A percentile compares a stretch with the other conserved stretches of the same genome.
phyloP scores from a whole-genome alignment of 2,329 filamentous ascomycete genomes.

The Phoma sp. region DNA sequence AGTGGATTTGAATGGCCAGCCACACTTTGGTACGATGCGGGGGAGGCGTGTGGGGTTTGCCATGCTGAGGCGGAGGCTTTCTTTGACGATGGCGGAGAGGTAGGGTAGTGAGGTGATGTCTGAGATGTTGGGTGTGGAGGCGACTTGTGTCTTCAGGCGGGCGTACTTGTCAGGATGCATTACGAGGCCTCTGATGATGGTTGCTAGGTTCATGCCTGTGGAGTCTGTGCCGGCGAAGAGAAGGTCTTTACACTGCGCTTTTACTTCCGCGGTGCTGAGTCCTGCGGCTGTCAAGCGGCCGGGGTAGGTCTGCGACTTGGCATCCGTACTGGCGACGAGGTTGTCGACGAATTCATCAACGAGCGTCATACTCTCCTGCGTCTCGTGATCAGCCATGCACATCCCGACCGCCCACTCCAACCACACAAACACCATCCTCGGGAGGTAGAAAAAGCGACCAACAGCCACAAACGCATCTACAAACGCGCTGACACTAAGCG shows the following conservation, averaged over 20 bases:
- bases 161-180: conserved; percentile 30
- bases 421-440: conserved; percentile 51
- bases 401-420: conserved; percentile 50
- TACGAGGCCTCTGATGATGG: conserved; percentile 27
- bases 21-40: conserved; percentile 36
- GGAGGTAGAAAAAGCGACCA: conserved; percentile 63
- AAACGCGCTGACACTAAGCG: conserved; percentile 56
- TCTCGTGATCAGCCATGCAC: conserved; percentile 44
- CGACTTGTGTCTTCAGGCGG: conserved; percentile 27
- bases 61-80: conserved; percentile 55
- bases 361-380: conserved; percentile 44
- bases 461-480: conserved; percentile 64
- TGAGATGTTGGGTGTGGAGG: too few relatives aligned
- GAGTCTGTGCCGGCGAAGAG: conserved; percentile 43
- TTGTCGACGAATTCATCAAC: conserved; percentile 55
- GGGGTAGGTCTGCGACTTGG: conserved; percentile 55
- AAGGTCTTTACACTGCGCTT: conserved; percentile 62
- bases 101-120: conserved; percentile 50
- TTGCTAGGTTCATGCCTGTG: conserved; percentile 39
- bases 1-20: conserved; percentile 36
- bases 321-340: conserved; percentile 47
- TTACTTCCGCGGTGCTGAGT: conserved; percentile 54
- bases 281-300: conserved; percentile 56
- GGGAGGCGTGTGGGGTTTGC: conserved; percentile 44
- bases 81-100: conserved; percentile 56